Conservation (phyloP, 495 filamentous ascomycete genomes). For the Aspergillus asperescens region DNA sequence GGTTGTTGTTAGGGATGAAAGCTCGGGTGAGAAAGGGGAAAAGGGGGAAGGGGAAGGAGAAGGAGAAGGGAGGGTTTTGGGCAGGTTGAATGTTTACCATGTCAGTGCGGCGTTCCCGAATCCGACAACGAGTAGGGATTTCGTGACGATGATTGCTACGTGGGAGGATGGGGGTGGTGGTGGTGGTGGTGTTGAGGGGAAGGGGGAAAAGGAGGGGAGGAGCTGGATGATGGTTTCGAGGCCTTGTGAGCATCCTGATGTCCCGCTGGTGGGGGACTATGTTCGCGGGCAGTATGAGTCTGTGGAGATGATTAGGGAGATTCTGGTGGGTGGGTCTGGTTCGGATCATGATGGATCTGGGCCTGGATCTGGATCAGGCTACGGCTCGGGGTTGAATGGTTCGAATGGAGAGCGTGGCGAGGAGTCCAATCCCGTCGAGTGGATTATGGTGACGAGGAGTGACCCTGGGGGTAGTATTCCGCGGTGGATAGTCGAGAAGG, state of each 20-base stretch:
- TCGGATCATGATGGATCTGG: neutral
- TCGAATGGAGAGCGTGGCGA: conserved; percentile 16
- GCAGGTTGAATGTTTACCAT: conserved; percentile 59
- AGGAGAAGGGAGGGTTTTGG: conserved; percentile 18
- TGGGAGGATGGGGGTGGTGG: conserved; percentile 30
- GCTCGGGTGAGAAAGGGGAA: too few species aligned
- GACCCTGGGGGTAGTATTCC: conserved; percentile 92
- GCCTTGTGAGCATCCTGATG: conserved; percentile 71
- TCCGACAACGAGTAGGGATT: conserved; percentile 81
- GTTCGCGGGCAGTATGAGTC: conserved; percentile 86
- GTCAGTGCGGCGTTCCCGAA: conserved; percentile 86
- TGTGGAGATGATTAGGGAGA: conserved; percentile 84
- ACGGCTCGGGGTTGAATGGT: neutral
- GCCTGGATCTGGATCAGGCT: neutral
- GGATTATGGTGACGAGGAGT: conserved; percentile 95
- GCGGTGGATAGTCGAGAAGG: conserved; percentile 89
- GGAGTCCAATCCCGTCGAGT: conserved; percentile 70
- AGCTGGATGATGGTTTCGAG: conserved; percentile 84
- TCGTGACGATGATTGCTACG: conserved; percentile 69
- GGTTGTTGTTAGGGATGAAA: conserved; percentile 46
- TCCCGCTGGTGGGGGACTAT: conserved; percentile 60
- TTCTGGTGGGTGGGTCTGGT: conserved; percentile 43
- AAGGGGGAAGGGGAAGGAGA: too few species aligned
- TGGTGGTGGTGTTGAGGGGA: conserved; percentile 14
- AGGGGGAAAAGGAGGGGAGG: conserved; percentile 32